Evolutionary conservation across 768 basidiomycete genomes (phyloP).

Genomic region (Pleurotus cornucopiae): DNA sequence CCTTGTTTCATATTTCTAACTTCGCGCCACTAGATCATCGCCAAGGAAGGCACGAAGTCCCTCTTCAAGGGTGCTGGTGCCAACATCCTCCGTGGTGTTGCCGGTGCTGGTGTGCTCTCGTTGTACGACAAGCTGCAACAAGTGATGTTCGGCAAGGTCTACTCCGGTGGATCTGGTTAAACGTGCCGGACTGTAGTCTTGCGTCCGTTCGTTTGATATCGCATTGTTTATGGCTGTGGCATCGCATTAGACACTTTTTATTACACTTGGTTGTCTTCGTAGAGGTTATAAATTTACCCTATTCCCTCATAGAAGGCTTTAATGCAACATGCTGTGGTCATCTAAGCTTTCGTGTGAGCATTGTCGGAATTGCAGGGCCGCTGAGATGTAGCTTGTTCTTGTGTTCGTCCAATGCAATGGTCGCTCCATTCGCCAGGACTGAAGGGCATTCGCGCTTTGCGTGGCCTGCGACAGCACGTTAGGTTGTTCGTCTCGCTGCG

Average conservation of each 20-base stretch:
- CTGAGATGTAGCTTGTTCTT: neutral
- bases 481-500: constrained; percentile 41
- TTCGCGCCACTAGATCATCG: constrained; percentile 52
- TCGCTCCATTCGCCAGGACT: neutral
- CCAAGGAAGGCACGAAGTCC: constrained; percentile 93
- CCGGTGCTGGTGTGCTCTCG: constrained; percentile 99
- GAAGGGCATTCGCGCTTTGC: neutral
- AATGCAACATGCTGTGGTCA: neutral
- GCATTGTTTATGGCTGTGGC: constrained; percentile 17
- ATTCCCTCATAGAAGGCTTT: constrained; percentile 33
- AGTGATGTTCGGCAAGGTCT: constrained; percentile 97
- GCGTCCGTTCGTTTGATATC: constrained; percentile 11
- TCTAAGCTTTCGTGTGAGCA: too few species aligned
- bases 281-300: constrained; percentile 22
- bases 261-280: constrained; percentile 17
- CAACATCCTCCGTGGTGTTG: constrained; percentile 97
- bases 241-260: constrained; percentile 31
- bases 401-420: neutral
- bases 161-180: constrained; percentile 82
- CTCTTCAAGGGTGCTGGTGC: constrained; percentile 99
- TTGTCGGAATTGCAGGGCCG: too few species aligned
- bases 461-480: neutral
- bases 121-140: constrained; percentile 98
- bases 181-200: constrained; percentile 9
- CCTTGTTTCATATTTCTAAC: neutral